Evolutionary conservation across 2,329 filamentous ascomycete species (phyloP).

Genomic region (Paecilomyces niveus): DNA sequence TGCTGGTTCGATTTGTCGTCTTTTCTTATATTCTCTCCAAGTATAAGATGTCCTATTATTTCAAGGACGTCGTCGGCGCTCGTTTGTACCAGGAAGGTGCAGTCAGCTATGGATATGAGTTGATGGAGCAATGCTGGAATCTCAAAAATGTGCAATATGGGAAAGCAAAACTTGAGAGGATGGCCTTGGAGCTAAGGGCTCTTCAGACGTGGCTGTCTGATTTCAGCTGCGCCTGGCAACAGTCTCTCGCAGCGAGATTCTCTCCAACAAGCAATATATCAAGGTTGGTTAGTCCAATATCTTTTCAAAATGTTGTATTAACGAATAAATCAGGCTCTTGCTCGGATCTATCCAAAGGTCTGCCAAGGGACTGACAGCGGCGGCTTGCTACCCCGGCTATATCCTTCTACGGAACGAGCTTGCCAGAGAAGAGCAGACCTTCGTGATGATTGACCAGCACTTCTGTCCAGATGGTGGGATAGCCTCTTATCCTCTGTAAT

Average conservation of each 20-base stretch:
- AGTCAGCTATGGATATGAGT: not conserved
- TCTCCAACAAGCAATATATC: not conserved
- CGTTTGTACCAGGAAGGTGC: not conserved
- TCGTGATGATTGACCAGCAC: not conserved
- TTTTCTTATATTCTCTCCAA: not conserved
- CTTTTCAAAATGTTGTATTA: not conserved
- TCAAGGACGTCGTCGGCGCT: not conserved
- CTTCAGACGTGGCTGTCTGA: not conserved
- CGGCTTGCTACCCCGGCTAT: not conserved
- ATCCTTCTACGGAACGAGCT: not conserved
- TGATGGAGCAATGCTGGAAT: not conserved
- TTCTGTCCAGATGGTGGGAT: not conserved
- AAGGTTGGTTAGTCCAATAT: not conserved
- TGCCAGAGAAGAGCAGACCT: not conserved
- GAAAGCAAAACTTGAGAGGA: not conserved
- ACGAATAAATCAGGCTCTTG: not conserved
- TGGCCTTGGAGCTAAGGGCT: not conserved
- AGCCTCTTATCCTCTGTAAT: not conserved
- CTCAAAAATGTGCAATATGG: not conserved
- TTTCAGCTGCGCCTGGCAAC: not conserved
- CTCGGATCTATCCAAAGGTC: not conserved
- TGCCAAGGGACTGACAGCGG: not conserved
- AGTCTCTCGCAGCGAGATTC: not conserved
- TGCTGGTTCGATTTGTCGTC: not conserved
- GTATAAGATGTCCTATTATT: not conserved